A percentile compares a stretch with the other conserved stretches of the same genome.
These are phyloP conservation scores for Phytophthora macrochlamydospora DNA, from an alignment of 352 stramenopile species.

Conservation along the genomic window DNA sequence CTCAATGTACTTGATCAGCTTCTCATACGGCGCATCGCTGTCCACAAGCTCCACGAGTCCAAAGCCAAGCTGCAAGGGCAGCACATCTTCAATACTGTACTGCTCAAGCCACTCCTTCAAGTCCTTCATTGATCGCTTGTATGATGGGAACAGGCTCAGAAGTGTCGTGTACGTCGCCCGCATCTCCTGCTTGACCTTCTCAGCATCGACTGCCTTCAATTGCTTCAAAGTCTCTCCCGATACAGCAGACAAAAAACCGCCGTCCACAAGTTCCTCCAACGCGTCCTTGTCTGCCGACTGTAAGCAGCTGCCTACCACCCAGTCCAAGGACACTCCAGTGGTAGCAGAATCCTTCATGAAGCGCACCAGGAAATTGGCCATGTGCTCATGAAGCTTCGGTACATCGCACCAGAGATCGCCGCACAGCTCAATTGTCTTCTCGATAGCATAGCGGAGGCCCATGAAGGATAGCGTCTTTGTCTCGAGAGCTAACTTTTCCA, in stretches of 20 bases:
- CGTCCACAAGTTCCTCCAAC: conserved; percentile 72
- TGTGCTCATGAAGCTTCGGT: conserved; percentile 79
- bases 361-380: conserved; percentile 69
- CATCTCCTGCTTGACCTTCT: conserved; percentile 59
- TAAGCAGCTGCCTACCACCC: conserved; percentile 58
- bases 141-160: conserved; percentile 58
- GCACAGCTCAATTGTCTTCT: conserved; percentile 61
- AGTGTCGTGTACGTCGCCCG: conserved; percentile 57
- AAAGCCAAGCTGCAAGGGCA: conserved; percentile 62
- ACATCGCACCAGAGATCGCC: conserved; percentile 85
- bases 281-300: conserved; percentile 58
- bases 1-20: conserved; percentile 68
- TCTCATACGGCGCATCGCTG: conserved; percentile 44
- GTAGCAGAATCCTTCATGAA: conserved; percentile 68
- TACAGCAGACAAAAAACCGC: conserved; percentile 65
- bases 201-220: conserved; percentile 41
- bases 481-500: conserved; percentile 70
- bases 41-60: conserved; percentile 57
- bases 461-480: conserved; percentile 63
- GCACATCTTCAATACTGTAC: conserved; percentile 56
- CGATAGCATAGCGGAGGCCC: conserved; percentile 60
- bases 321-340: conserved; percentile 74
- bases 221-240: conserved; percentile 54
- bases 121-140: conserved; percentile 53
- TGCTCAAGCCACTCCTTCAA: conserved; percentile 77